A percentile compares a stretch with the other conserved stretches of the same genome.
These are phyloP conservation scores for Dichotomocladium elegans DNA, from an alignment of 371 early-diverging fungal species.

Conservation along the genomic window DNA sequence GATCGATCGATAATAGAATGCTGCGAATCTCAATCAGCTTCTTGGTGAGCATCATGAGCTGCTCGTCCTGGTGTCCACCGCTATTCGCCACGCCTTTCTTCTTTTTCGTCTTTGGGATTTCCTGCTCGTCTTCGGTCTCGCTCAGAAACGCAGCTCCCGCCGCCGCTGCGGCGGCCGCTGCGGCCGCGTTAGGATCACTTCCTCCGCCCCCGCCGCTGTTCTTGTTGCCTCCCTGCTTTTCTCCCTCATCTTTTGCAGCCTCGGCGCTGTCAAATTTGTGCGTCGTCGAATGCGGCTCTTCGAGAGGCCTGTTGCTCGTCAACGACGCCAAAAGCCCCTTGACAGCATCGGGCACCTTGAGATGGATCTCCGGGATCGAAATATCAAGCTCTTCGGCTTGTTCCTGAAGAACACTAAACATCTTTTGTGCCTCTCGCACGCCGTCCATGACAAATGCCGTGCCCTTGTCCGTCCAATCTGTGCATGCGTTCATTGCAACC, in stretches of 20 bases:
- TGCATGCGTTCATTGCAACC: not conserved
- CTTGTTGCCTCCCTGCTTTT: constrained; percentile 3
- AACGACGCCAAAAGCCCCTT: constrained; percentile 21
- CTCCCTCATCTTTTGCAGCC: constrained; percentile 4
- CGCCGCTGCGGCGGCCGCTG: constrained; percentile 23
- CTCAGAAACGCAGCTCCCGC: constrained; percentile 21
- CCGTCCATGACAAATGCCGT: constrained; percentile 20
- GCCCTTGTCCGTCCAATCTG: constrained; percentile 37
- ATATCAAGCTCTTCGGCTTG: constrained; percentile 26
- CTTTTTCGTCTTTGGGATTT: constrained; percentile 17
- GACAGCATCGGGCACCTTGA: constrained; percentile 31
- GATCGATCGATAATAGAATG: constrained; percentile 80
- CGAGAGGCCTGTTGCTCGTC: constrained; percentile 7
- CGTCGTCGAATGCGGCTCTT: constrained; percentile 9
- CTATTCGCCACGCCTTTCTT: constrained; percentile 6
- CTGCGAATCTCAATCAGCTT: constrained; percentile 93
- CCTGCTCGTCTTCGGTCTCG: constrained; percentile 12
- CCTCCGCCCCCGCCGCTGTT: constrained; percentile 3
- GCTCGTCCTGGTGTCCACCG: constrained; percentile 45
- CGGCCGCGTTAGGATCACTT: constrained; percentile 8
- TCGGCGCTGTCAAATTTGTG: constrained; percentile 12
- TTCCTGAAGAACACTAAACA: constrained; percentile 22
- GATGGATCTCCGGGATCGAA: constrained; percentile 35
- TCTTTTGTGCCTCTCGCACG: constrained; percentile 13
- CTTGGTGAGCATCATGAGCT: constrained; percentile 87